Conservation (phyloP, 306 rosid genomes). For the Citrullus colocynthis region DNA sequence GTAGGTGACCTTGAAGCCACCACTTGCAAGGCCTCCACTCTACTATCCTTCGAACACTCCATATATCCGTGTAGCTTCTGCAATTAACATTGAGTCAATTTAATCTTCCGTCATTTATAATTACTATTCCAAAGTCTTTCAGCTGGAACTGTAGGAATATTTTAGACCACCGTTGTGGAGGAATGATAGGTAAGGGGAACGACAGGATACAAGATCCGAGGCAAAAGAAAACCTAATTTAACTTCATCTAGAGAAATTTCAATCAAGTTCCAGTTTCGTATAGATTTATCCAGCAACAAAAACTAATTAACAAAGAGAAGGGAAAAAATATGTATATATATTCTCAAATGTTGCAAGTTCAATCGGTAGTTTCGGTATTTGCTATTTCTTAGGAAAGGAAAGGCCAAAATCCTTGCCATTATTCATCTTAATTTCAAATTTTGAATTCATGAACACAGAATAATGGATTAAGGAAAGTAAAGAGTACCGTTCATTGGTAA, state of each 20-base stretch:
- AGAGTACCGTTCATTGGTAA: constrained; percentile 26
- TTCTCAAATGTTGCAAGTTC: no score
- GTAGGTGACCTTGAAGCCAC: constrained; percentile 62
- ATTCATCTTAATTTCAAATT: no score
- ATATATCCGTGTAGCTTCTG: constrained; percentile 48
- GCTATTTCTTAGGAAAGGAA: no score
- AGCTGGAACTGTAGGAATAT: not conserved
- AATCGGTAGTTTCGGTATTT: no score
- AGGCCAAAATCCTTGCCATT: no score
- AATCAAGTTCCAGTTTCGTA: not conserved
- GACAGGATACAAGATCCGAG: not conserved
- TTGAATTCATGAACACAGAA: not conserved
- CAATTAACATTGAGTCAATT: constrained; percentile 1
- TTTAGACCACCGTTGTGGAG: not conserved
- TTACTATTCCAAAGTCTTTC: not conserved
- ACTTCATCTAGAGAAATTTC: no score
- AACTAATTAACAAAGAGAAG: not conserved
- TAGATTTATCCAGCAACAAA: not conserved
- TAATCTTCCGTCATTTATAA: not conserved
- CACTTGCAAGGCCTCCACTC: constrained; percentile 93
- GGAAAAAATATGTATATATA: no score
- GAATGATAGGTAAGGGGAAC: not conserved
- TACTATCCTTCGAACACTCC: constrained; percentile 62
- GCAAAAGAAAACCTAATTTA: no score
- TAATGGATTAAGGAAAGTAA: not conserved